These are phyloP conservation scores for Pichia sp. DNA, from an alignment of 1,139 yeast genomes.

Conservation along the genomic window DNA sequence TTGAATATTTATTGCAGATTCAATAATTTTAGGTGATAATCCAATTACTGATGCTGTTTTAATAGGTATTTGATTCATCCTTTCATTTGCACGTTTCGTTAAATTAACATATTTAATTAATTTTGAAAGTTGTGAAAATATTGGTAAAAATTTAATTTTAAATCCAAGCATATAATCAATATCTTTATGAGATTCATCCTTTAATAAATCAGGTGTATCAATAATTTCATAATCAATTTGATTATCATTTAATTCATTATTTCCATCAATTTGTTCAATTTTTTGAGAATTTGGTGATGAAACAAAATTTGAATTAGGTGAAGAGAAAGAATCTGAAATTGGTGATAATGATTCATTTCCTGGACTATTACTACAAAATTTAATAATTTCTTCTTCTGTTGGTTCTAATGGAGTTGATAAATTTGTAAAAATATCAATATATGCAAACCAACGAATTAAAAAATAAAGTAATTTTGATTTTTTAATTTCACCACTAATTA, in stretches of 20 bases:
- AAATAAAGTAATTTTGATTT: constrained; percentile 49
- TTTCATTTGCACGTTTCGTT: constrained; percentile 1
- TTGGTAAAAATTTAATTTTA: constrained; percentile 47
- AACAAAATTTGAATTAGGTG: constrained; percentile 4
- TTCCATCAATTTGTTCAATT: constrained; percentile 12
- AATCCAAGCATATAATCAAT: constrained; percentile 58
- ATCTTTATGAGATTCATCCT: constrained; percentile 31
- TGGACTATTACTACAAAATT: constrained; percentile 11
- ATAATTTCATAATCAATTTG: constrained; percentile 27
- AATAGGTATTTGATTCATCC: constrained; percentile 15
- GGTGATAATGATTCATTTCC: constrained; percentile 6
- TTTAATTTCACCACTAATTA: constrained; percentile 21
- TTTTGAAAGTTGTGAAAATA: constrained; percentile 41
- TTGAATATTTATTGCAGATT: constrained; percentile 44
- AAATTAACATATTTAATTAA: constrained; percentile 39
- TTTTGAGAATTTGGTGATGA: constrained; percentile 1
- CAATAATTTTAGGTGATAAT: constrained; percentile 34
- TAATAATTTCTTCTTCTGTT: constrained; percentile 21
- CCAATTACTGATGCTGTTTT: constrained; percentile 13
- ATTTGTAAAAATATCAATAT: constrained; percentile 63
- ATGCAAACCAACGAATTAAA: constrained; percentile 66
- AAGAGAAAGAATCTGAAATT: constrained; percentile 10
- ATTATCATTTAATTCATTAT: constrained; percentile 6
- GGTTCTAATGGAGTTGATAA: constrained; percentile 36
- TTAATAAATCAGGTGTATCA: constrained; percentile 13